Evolutionary conservation across 805 yeast genomes (phyloP).

Genomic region (Cyberlindnera petersonii): DNA sequence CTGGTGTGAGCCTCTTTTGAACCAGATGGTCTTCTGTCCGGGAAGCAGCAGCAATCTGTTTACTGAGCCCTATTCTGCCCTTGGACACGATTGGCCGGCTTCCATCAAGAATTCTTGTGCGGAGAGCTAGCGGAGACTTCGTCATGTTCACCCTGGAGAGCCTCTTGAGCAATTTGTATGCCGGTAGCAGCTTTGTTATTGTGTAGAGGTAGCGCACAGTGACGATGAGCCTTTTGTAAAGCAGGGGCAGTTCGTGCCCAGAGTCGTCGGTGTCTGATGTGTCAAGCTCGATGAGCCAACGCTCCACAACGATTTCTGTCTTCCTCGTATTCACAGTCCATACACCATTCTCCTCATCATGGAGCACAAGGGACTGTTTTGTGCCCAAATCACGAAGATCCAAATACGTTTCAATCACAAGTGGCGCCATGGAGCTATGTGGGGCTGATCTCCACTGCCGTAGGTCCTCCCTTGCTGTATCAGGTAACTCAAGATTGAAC

Average conservation of each 20-base stretch:
- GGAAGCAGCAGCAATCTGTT: constrained; percentile 42
- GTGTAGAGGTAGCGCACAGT: constrained; percentile 73
- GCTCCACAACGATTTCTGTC: constrained; percentile 84
- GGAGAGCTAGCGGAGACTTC: constrained; percentile 42
- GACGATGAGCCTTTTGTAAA: constrained; percentile 71
- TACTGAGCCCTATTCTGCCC: constrained; percentile 82
- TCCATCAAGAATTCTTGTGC: constrained; percentile 70
- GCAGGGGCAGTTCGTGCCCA: constrained; percentile 52
- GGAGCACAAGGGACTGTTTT: constrained; percentile 55
- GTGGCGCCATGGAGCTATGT: constrained; percentile 54
- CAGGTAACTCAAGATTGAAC: constrained; percentile 53
- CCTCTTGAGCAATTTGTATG: constrained; percentile 51
- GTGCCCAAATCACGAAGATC: constrained; percentile 57
- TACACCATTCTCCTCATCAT: constrained; percentile 48
- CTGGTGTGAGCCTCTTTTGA: constrained; percentile 63
- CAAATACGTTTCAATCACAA: constrained; percentile 79
- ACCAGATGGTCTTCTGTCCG: constrained; percentile 48
- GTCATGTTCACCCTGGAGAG: constrained; percentile 37
- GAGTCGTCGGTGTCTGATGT: constrained; percentile 33
- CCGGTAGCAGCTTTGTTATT: constrained; percentile 63
- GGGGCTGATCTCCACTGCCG: constrained; percentile 51
- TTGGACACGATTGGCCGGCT: constrained; percentile 71
- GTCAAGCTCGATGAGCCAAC: constrained; percentile 89
- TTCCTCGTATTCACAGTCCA: constrained; percentile 63
- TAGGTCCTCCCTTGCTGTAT: constrained; percentile 49